Base-by-base conservation (phyloP, 2,329 filamentous ascomycete genomes). In the Rachicladosporium sp. region DNA sequence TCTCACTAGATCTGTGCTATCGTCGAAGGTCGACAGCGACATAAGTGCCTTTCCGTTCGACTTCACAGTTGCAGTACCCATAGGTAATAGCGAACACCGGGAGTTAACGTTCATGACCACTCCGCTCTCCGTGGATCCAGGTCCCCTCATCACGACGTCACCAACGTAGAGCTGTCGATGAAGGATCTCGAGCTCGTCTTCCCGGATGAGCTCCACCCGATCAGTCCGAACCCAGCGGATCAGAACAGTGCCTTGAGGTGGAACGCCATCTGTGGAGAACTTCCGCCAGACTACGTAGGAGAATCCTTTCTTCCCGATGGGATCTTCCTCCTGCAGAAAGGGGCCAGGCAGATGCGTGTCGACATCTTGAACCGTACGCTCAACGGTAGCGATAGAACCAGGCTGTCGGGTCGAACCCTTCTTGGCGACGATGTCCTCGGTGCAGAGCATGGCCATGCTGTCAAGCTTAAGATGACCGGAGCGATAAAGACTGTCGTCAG, bases 91-190 rank as follows among this genome's bases (percentile, higher is more conserved):
- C 29, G 56, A 66, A 55, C 69, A 73, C 33, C 52, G 59, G 2
- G 64, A 63, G 23, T 57, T 59, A 2, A 65, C 62, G 43, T 65
- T 68, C 37, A 75, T 64, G 35, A 77, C 65, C 2, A 67, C 72
- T 19, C 74, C 74, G 38, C 68, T 73, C 56, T 70, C 65, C 10
- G 67, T 60, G 46, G 69, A 65, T 13, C 62, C 62, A 1, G 61
- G 55, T 31, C 62, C 58, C 29, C 62, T 58, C 52, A 74, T 76
- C 37, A 77, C 73, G 9, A 68, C 58, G 47, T 76, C 69, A 19
- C 74, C 74, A 10, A 75, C 65, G 36, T 67, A 62, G 10, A 76
- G 55, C 1, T 62, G 58, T n/a, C 74, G 66, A 53, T 75, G 71
- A 23, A 76, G 54, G 13, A 77, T 57, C 10, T 61, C 57, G 33